A percentile compares a stretch with the other conserved stretches of the same genome.
phyloP scores from a whole-genome alignment of 2,329 filamentous ascomycete genomes.

The Daldinia sp. region DNA sequence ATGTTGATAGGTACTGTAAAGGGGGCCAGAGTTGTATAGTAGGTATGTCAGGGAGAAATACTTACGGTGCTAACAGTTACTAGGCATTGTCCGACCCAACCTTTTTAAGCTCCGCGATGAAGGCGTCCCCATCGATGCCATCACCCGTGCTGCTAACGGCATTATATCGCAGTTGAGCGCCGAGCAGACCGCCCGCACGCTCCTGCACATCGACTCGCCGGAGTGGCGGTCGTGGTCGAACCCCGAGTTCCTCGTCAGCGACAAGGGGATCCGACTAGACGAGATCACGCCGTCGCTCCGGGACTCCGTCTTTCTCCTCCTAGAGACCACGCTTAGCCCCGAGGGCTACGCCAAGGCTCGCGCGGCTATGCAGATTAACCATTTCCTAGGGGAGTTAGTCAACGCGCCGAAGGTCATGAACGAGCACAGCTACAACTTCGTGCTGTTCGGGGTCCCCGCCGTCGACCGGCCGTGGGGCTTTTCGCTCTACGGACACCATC shows the following conservation, averaged over 20 bases:
- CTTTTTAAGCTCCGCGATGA: constrained; percentile 74
- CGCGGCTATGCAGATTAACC: constrained; percentile 78
- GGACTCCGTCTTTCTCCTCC: constrained; percentile 65
- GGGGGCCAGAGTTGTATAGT: background rate
- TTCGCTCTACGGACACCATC: constrained; percentile 82
- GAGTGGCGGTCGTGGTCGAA: constrained; percentile 80
- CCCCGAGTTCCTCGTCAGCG: constrained; percentile 76
- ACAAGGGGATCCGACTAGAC: constrained; percentile 78
- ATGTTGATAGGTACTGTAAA: background rate
- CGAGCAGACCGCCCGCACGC: constrained; percentile 61
- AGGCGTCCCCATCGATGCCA: constrained; percentile 67
- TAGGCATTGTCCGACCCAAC: constrained; percentile 63
- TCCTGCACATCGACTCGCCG: constrained; percentile 74
- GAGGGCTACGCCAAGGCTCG: constrained; percentile 79
- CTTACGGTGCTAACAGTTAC: constrained; percentile 3
- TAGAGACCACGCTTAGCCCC: constrained; percentile 71
- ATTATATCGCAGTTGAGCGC: constrained; percentile 62
- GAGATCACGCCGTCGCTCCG: constrained; percentile 61
- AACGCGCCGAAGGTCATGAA: constrained; percentile 74
- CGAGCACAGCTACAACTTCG: constrained; percentile 81
- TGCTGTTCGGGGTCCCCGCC: constrained; percentile 74
- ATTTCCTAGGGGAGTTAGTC: constrained; percentile 78
- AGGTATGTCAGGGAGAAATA: background rate
- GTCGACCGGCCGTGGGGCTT: constrained; percentile 74
- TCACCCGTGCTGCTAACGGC: constrained; percentile 63